Evolutionary conservation across 352 stramenopile genomes (phyloP).

Genomic region (Pythium coloratum): DNA sequence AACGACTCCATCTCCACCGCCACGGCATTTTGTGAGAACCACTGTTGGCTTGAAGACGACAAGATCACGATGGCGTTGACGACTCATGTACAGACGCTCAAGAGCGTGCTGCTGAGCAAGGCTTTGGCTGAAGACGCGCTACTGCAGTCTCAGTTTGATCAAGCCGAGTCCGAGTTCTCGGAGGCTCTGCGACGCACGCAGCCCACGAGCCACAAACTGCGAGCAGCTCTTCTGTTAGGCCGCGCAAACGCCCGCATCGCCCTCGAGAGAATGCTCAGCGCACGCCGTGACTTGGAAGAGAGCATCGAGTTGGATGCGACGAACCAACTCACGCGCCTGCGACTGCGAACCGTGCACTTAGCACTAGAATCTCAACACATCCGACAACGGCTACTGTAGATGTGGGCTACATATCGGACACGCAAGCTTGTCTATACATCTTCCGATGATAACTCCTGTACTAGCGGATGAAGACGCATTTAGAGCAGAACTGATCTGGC

Average conservation of each 20-base stretch:
- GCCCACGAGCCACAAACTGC: conserved; percentile 20
- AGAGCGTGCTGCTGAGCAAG: conserved; percentile 4
- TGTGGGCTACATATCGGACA: not conserved
- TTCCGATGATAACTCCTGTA: too few species aligned
- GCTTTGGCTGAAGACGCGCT: conserved; percentile 12
- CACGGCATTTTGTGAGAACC: not conserved
- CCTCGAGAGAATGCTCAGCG: conserved; percentile 2
- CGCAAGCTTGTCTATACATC: too few species aligned
- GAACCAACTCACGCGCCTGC: conserved; percentile 12
- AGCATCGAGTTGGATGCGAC: conserved; percentile 10
- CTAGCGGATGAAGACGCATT: too few species aligned
- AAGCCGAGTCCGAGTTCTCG: conserved; percentile 5
- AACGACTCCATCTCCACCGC: conserved; percentile 10
- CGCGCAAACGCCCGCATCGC: conserved; percentile 14
- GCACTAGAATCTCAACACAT: conserved; percentile 13
- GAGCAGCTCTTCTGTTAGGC: conserved; percentile 14
- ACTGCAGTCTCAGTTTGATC: not conserved
- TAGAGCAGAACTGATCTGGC: too few species aligned
- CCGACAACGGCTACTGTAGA: not conserved
- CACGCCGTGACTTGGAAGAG: conserved; percentile 8
- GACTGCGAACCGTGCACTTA: conserved; percentile 17
- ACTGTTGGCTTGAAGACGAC: not conserved
- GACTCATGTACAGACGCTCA: not conserved
- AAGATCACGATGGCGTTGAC: not conserved
- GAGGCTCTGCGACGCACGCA: not conserved